Conservation (phyloP, 306 rosid species). For the Sesbania bispinosa region DNA sequence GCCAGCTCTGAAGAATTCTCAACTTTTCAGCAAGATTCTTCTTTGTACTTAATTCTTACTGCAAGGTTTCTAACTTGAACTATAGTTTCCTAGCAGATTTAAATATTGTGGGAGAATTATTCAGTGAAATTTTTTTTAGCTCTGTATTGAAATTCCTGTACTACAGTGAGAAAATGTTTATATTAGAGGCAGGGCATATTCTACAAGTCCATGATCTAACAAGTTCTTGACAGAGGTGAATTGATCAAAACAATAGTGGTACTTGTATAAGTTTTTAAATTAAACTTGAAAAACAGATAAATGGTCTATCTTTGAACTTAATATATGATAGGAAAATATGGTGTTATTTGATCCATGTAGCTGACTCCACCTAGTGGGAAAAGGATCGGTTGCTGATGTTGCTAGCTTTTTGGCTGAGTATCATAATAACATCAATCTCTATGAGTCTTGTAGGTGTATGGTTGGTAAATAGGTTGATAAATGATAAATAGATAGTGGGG, state of each 20-base stretch:
- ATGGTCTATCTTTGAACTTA: no score
- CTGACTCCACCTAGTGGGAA: no score
- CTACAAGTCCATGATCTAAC: neutral
- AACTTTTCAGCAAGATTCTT: neutral
- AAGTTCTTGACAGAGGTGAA: no score
- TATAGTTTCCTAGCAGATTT: neutral
- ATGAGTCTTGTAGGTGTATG: no score
- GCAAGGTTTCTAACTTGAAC: neutral
- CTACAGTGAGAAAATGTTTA: conserved; percentile 4
- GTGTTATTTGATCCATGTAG: no score
- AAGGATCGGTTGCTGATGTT: no score
- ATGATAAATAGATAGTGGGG: neutral
- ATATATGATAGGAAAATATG: no score
- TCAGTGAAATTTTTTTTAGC: neutral
- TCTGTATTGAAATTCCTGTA: neutral
- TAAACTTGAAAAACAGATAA: no score
- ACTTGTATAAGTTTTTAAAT: no score
- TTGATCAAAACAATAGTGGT: neutral
- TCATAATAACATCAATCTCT: neutral
- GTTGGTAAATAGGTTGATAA: neutral
- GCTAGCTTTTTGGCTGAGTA: conserved; percentile 4
- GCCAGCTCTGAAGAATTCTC: neutral
- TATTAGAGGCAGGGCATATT: neutral
- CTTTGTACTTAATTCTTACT: neutral
- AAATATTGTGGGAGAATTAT: neutral